A percentile compares a stretch with the other conserved stretches of the same genome.
phyloP scores from a whole-genome alignment of 1,284 basidiomycete species.

The Cronartium quercuum region DNA sequence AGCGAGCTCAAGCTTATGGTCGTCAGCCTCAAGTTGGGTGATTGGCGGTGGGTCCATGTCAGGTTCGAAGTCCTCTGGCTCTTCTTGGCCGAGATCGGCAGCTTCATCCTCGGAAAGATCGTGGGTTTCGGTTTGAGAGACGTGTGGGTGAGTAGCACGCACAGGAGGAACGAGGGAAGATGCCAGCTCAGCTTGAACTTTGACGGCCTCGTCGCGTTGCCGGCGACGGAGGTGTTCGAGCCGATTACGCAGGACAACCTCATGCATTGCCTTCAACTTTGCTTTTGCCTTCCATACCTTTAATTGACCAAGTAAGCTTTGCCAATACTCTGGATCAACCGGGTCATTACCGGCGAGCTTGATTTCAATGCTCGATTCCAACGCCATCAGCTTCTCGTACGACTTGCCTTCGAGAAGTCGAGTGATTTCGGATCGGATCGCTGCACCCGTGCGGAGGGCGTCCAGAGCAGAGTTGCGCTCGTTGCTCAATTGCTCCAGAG shows the following conservation, averaged over 20 bases:
- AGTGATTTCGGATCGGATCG: conserved; percentile 73
- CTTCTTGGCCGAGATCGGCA: conserved; percentile 8
- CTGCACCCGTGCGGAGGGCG: conserved; percentile 56
- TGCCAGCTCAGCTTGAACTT: conserved; percentile 83
- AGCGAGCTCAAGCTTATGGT: conserved; percentile 36
- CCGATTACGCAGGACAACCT: conserved; percentile 89
- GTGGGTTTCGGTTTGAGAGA: conserved; percentile 52
- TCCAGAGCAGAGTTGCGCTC: conserved; percentile 55
- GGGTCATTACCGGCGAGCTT: conserved; percentile 89
- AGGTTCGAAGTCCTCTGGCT: conserved; percentile 35
- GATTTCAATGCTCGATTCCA: conserved; percentile 78
- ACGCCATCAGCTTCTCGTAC: conserved; percentile 69
- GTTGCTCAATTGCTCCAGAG: conserved; percentile 67
- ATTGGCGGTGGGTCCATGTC: conserved; percentile 29
- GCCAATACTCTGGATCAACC: conserved; percentile 97
- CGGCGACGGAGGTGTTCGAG: conserved; percentile 89
- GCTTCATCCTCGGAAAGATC: conserved; percentile 40
- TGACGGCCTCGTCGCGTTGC: conserved; percentile 87
- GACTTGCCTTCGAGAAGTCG: conserved; percentile 69
- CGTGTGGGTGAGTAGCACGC: conserved; percentile 52
- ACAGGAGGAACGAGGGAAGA: conserved; percentile 61
- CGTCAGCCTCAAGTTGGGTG: conserved; percentile 22
- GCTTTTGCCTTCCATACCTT: conserved; percentile 99
- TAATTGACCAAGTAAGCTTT: conserved; percentile 78
- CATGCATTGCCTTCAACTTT: conserved; percentile 83